Evolutionary conservation across 148 eudicot genomes (phyloP).

Genomic region (Euryodendron excelsum): DNA sequence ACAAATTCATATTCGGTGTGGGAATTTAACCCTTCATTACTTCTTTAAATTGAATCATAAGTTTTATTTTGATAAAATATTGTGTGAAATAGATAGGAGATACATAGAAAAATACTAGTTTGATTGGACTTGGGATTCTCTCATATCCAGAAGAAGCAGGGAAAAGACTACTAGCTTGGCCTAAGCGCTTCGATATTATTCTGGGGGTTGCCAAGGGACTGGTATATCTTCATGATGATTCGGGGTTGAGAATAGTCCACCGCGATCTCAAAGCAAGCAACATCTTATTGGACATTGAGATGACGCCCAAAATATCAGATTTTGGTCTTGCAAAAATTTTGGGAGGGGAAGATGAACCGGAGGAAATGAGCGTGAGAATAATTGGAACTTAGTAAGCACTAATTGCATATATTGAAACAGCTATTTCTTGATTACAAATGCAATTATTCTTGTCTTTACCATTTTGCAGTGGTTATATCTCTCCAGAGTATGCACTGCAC

Average conservation of each 20-base stretch:
- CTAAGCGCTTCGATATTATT: slow-evolving; percentile 18
- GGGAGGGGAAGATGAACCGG: slow-evolving; percentile 6
- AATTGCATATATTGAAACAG: neutral
- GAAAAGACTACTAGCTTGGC: slow-evolving; percentile 21
- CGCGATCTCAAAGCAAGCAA: slow-evolving; percentile 29
- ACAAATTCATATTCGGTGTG: slow-evolving; percentile 38
- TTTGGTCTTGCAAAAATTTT: slow-evolving; percentile 26
- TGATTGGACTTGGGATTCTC: neutral
- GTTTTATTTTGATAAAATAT: neutral
- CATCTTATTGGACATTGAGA: slow-evolving; percentile 23
- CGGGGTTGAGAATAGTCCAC: slow-evolving; percentile 22
- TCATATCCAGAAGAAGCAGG: slow-evolving; percentile 11
- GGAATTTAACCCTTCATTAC: neutral
- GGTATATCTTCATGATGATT: slow-evolving; percentile 27
- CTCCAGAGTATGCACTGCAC: slow-evolving; percentile 21
- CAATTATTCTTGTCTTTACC: neutral
- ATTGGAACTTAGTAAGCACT: slow-evolving; percentile 26
- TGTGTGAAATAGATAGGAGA: neutral
- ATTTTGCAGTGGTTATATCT: slow-evolving; percentile 29
- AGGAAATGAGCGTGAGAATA: slow-evolving; percentile 8
- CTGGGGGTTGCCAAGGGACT: slow-evolving; percentile 26
- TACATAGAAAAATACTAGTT: neutral
- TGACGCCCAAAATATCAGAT: slow-evolving; percentile 31
- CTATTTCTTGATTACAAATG: neutral
- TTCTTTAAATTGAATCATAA: neutral